Percentiles rank a stretch among this genome's conserved stretches.
Conservation (phyloP, 768 basidiomycete species). For the Russula emetica region DNA sequence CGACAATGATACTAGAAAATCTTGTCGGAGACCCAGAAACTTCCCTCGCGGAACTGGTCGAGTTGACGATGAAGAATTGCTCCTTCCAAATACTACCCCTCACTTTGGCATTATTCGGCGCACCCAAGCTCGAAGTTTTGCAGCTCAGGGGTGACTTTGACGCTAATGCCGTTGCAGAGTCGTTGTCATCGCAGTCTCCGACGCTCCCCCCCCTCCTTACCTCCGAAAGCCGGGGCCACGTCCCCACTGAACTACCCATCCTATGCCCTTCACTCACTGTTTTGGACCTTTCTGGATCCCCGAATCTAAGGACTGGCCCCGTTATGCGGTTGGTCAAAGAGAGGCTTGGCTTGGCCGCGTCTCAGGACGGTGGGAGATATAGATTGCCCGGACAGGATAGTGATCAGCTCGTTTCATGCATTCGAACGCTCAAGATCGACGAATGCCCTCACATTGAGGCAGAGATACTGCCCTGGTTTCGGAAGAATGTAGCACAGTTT, state of each 20-base stretch:
- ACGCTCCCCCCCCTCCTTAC: not conserved
- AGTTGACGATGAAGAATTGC: constrained; percentile 13
- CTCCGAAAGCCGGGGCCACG: not conserved
- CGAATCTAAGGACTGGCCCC: constrained; percentile 19
- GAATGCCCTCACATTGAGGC: constrained; percentile 25
- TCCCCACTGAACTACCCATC: constrained; percentile 15
- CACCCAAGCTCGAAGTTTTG: constrained; percentile 13
- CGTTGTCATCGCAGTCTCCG: constrained; percentile 1
- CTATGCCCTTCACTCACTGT: constrained; percentile 21
- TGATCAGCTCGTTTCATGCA: constrained; percentile 11
- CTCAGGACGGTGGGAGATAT: constrained; percentile 11
- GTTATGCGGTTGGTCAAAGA: constrained; percentile 25
- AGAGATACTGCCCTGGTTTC: constrained; percentile 27
- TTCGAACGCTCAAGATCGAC: constrained; percentile 20
- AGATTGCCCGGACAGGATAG: not conserved
- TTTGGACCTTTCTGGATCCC: constrained; percentile 22
- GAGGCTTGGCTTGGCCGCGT: constrained; percentile 9
- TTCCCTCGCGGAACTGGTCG: constrained; percentile 20
- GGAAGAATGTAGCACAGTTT: constrained; percentile 17
- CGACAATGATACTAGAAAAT: not conserved
- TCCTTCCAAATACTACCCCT: not conserved
- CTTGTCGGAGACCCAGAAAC: constrained; percentile 15
- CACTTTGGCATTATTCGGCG: not conserved
- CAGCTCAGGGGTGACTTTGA: constrained; percentile 6
- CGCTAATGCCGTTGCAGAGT: constrained; percentile 8